A percentile compares a stretch with the other conserved stretches of the same genome.
Conservation (phyloP, 257 asterid species). For the Salvia rosmarinus region DNA sequence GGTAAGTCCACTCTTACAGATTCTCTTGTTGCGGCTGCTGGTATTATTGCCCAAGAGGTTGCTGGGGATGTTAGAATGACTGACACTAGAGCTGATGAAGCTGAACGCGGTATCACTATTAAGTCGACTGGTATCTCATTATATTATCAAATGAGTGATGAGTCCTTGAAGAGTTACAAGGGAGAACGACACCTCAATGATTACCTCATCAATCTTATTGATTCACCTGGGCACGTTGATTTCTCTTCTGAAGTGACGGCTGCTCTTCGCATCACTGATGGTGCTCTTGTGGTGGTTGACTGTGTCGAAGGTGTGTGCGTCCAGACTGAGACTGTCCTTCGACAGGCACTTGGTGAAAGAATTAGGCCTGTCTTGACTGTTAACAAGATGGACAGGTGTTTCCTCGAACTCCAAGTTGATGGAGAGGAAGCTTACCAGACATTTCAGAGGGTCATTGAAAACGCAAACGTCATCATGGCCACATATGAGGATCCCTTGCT, state of each 20-base stretch:
- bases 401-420: conserved; percentile 55
- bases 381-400: conserved; percentile 57
- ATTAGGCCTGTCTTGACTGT: conserved; percentile 52
- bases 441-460: conserved; percentile 50
- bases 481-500: conserved; percentile 52
- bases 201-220: conserved; percentile 29
- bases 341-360: conserved; percentile 41
- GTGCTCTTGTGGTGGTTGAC: conserved; percentile 43
- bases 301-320: conserved; percentile 32
- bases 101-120: conserved; percentile 59
- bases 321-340: conserved; percentile 27
- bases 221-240: conserved; percentile 25
- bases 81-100: conserved; percentile 63
- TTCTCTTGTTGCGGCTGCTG: conserved; percentile 32
- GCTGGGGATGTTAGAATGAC: conserved; percentile 33
- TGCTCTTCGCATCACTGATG: conserved; percentile 30
- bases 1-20: conserved; percentile 26
- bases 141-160: conserved; percentile 41
- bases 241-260: conserved; percentile 55
- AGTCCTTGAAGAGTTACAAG: conserved; percentile 25
- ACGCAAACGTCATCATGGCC: conserved; percentile 55
- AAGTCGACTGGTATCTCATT: conserved; percentile 61
- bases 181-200: conserved; percentile 14
- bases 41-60: conserved; percentile 30
- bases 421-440: conserved; percentile 59